phyloP scores from a whole-genome alignment of 805 yeast species.

The Kuraishia piskuri region DNA sequence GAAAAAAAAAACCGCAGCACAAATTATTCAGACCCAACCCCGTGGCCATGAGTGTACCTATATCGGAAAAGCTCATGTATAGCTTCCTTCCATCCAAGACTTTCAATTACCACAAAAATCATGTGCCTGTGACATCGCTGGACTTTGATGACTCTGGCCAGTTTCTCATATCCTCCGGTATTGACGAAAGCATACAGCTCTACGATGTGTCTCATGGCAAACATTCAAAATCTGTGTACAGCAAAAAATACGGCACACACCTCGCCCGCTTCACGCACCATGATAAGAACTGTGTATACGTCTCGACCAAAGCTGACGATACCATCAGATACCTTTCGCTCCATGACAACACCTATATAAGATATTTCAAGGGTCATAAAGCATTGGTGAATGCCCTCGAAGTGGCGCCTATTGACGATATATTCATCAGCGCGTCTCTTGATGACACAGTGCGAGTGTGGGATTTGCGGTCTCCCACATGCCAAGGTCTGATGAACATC shows the following conservation, averaged over 20 bases:
- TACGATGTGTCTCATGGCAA: conserved; percentile 69
- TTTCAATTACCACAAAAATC: conserved; percentile 31
- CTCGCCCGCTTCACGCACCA: conserved; percentile 77
- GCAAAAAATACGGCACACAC: conserved; percentile 90
- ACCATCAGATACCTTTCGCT: conserved; percentile 69
- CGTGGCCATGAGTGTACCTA: conserved; percentile 6
- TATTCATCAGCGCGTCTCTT: conserved; percentile 55
- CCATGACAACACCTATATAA: conserved; percentile 66
- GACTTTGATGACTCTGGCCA: conserved; percentile 84
- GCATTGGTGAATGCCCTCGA: conserved; percentile 66
- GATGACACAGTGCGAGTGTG: conserved; percentile 81
- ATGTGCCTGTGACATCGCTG: conserved; percentile 54
- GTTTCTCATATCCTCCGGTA: conserved; percentile 64
- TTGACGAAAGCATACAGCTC: conserved; percentile 75
- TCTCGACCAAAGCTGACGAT: conserved; percentile 75
- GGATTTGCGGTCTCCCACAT: conserved; percentile 68
- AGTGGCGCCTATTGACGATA: conserved; percentile 61
- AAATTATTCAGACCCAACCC: background rate
- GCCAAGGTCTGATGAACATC: conserved; percentile 53
- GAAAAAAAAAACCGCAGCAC: no score
- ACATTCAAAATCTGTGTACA: conserved; percentile 58
- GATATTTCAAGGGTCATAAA: conserved; percentile 86
- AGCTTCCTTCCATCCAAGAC: conserved; percentile 27
- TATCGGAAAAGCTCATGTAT: conserved; percentile 9
- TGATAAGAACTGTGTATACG: conserved; percentile 65